phyloP scores from a whole-genome alignment of 208 protist species.

The Porcisia deanei region DNA sequence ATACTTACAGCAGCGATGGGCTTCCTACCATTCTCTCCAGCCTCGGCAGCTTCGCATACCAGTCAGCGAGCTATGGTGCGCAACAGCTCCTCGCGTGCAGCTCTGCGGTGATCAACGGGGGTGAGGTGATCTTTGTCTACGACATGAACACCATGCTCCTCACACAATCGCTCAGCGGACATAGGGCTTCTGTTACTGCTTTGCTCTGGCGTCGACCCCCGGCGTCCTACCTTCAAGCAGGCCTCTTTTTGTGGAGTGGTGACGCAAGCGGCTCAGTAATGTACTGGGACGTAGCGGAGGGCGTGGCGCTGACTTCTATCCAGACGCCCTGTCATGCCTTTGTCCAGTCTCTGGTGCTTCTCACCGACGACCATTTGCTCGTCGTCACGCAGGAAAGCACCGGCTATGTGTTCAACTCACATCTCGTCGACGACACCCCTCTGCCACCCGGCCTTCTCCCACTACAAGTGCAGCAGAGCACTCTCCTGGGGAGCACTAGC shows the following conservation, averaged over 20 bases:
- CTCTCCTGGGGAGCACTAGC: conserved; percentile 7
- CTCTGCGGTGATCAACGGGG: conserved; percentile 35
- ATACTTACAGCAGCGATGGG: conserved; percentile 26
- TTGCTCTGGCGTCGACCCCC: conserved; percentile 66
- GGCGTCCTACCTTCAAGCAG: conserved; percentile 64
- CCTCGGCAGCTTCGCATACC: conserved; percentile 30
- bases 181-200: conserved; percentile 52
- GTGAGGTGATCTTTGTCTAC: conserved; percentile 63
- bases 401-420: conserved; percentile 71
- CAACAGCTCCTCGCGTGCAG: conserved; percentile 76
- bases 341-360: conserved; percentile 43
- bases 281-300: conserved; percentile 80
- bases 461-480: conserved; percentile 25
- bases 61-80: conserved; percentile 66
- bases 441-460: conserved; percentile 36
- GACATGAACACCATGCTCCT: conserved; percentile 82
- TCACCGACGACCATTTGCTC: conserved; percentile 64
- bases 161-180: conserved; percentile 73
- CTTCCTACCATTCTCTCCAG: conserved; percentile 31
- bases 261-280: conserved; percentile 50
- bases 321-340: conserved; percentile 42
- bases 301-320: conserved; percentile 53
- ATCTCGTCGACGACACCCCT: conserved; percentile 45
- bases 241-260: conserved; percentile 66
- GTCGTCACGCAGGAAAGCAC: conserved; percentile 49